Evolutionary conservation across 441 rosid species (phyloP).

Genomic region (Rhodomyrtus psidioides): DNA sequence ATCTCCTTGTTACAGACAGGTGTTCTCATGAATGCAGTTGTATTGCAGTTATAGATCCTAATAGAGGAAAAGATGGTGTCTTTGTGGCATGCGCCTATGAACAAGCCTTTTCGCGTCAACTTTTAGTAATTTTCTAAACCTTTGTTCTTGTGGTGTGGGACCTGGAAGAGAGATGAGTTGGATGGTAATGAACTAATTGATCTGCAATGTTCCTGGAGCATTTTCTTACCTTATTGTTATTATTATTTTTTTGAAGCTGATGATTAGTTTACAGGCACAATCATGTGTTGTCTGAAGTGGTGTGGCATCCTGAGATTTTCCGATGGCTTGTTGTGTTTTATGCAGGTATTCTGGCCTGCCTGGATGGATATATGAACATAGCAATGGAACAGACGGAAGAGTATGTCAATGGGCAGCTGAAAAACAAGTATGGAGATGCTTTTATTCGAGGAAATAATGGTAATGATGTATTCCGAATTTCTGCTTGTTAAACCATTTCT

Average conservation of each 20-base stretch:
- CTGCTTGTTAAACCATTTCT: not conserved
- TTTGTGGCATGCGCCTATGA: not conserved
- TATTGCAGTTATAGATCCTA: not conserved
- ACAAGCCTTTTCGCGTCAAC: not conserved
- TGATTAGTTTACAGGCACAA: not conserved
- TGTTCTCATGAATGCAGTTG: not conserved
- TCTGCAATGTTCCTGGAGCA: not conserved
- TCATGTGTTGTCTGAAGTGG: not conserved
- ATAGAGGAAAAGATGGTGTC: not conserved
- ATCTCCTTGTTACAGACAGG: not conserved
- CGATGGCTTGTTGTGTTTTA: not conserved
- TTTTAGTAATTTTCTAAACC: not conserved
- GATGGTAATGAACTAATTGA: not conserved
- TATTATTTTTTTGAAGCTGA: not conserved
- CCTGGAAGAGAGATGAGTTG: not conserved
- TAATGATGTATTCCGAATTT: not conserved
- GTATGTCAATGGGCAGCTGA: constrained; percentile 73
- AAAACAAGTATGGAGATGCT: constrained; percentile 85
- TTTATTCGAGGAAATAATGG: constrained; percentile 93
- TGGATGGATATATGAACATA: constrained; percentile 92
- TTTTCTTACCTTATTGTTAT: not conserved
- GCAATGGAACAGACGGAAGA: constrained; percentile 95
- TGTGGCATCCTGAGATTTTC: not conserved
- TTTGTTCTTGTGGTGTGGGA: not conserved
- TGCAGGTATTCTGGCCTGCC: constrained; percentile 43